Percentiles rank a stretch among this genome's conserved stretches.
These are phyloP conservation scores for Nyssa sinensis DNA, from an alignment of 148 eudicot species.

Conservation along the genomic window DNA sequence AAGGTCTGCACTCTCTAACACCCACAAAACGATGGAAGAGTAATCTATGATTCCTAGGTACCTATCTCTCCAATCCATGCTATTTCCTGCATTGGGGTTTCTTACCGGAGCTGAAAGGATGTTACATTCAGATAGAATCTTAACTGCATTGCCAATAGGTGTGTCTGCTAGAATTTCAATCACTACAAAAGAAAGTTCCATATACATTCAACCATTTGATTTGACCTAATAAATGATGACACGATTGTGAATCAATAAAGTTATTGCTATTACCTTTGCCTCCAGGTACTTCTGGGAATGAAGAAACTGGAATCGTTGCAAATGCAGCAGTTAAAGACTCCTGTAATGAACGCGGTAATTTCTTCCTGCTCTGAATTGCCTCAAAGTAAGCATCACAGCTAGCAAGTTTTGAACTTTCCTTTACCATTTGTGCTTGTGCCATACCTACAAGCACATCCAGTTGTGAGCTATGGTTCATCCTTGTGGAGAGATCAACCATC, in stretches of 20 bases:
- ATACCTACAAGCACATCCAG: conserved; percentile 26
- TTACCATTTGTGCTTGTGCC: conserved; percentile 33
- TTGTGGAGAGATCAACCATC: no score
- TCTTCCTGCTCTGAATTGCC: conserved; percentile 68
- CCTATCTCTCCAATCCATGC: conserved; percentile 65
- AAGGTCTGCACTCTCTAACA: conserved; percentile 72
- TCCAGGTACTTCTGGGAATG: conserved; percentile 81
- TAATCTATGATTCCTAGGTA: conserved; percentile 86
- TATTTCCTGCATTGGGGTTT: conserved; percentile 43
- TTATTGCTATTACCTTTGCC: conserved; percentile 63
- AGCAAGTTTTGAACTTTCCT: conserved; percentile 24
- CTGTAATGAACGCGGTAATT: conserved; percentile 58
- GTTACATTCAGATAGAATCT: conserved; percentile 75
- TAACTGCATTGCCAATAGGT: conserved; percentile 62
- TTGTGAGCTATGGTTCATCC: no score
- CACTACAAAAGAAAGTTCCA: conserved; percentile 39
- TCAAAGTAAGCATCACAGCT: conserved; percentile 81
- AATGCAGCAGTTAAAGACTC: conserved; percentile 75
- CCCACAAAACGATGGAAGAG: conserved; percentile 83
- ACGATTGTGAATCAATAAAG: no score
- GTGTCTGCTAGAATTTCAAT: conserved; percentile 77
- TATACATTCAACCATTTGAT: background rate
- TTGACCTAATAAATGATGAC: background rate
- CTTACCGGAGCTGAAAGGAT: conserved; percentile 86
- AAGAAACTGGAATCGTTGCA: conserved; percentile 63